Evolutionary conservation across 1,139 yeast genomes (phyloP), one percentile per base, ranked within the genome.

Genomic region (Hyphopichia fennica): DNA sequence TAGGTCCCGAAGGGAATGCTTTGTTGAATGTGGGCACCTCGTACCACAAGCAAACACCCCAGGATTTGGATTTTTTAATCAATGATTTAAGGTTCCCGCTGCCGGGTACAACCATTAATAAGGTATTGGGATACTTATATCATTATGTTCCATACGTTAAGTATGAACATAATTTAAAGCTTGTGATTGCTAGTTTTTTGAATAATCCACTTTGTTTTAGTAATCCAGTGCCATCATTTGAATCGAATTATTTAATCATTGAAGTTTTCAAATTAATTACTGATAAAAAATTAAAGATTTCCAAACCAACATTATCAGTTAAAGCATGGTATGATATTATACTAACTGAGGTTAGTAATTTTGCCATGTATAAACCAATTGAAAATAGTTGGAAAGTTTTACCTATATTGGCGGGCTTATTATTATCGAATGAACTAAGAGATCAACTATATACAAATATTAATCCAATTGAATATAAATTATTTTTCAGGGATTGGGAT

Each of bases 61-160:
- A 71, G 43, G 82, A 76, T 42, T 58, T 79, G 35, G 84, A 79
- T 54, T 74, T 59, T 46, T 51, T 79, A 31, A 60, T 79, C 15
- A 54, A 75, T 50, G 79, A 77, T 29, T 53, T 78, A 38, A 50
- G 74, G 23, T 58, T 63, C 44, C 81, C 81, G 0, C 54, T 54
- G 15, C 52, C 63, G 3, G 58, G 58, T 13, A 54, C 69, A 3
- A 59, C 73, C 0, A 60, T 70, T 3, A 51, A 58, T 29, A 66
- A 71, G 41, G 50, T 75, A 2, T 56, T 82, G 32, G 81, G 86
- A 1, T 78, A 79, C 50, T 50, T 81, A 10, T 81, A 75, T 37
- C 79, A 81, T 53, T 81, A 82, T 54, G 61, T 84, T 31, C 90
- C 93, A 1, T 75, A 71, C 32, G 66, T 86, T 35, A 82, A 81